Percentiles rank a stretch among this genome's conserved stretches.
These are phyloP conservation scores for Solanum medicagineum DNA, from an alignment of 257 asterid species.

Conservation along the genomic window DNA sequence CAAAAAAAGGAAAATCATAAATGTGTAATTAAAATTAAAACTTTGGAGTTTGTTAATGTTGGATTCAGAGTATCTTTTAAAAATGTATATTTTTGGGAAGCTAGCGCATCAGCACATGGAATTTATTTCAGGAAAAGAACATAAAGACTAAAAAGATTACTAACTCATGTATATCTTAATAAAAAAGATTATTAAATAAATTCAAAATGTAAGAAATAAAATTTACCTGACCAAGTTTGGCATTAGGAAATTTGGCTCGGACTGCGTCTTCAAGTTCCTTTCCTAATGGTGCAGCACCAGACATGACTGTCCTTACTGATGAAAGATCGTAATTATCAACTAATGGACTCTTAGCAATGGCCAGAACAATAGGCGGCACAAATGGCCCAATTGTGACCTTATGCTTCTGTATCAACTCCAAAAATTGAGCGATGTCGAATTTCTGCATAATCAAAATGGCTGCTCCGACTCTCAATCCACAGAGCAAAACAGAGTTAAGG, in stretches of 20 bases:
- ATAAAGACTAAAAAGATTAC: neutral
- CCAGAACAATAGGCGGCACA: constrained; percentile 82
- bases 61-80: neutral
- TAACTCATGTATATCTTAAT: too few species aligned
- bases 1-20: neutral
- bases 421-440: constrained; percentile 52
- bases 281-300: constrained; percentile 98
- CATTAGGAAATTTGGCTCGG: constrained; percentile 56
- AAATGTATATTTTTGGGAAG: neutral
- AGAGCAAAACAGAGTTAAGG: constrained; percentile 49
- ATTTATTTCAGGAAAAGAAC: neutral
- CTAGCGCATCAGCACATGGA: neutral
- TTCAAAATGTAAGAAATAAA: neutral
- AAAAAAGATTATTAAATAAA: neutral
- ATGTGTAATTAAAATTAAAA: neutral
- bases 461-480: constrained; percentile 88
- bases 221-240: constrained; percentile 80
- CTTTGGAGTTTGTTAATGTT: neutral
- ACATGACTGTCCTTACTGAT: constrained; percentile 68
- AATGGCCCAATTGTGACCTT: constrained; percentile 80
- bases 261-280: constrained; percentile 92
- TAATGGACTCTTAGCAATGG: constrained; percentile 66
- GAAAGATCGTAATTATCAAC: constrained; percentile 77
- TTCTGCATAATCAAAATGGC: constrained; percentile 73
- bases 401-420: constrained; percentile 63